Base-by-base conservation (phyloP, 148 eudicot species). In the Selenicereus undatus region DNA sequence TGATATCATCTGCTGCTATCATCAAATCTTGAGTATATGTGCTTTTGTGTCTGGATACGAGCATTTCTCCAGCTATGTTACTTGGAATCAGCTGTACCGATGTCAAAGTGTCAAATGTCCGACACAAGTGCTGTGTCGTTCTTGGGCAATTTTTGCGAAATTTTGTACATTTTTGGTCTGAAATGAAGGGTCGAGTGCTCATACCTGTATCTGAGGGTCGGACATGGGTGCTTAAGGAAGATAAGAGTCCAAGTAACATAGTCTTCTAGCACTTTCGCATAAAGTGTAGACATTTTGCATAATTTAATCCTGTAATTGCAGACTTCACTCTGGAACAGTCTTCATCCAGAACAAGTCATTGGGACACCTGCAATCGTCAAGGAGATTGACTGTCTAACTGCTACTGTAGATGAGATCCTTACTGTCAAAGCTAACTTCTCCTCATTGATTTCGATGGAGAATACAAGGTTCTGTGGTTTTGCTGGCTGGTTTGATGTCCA, bases 401-500 rank as follows among this genome's bases (percentile, higher is more conserved):
- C 89, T 32, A 96, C 93, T 11, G 91, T 94, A n/a, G 84, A 87
- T 75, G 99, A 94, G 74, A 88, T 94, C 81, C 89, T 84, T 71
- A 79, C 42, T 65, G 84, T 96, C 70, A 81, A 80, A 85, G 85
- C 97, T 48, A 84, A 82, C 17, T 27, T 96, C 82, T 84, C 90
- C 48, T 87, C 93, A 29, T 84, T 90, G 69, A 89, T 96, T 74
- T 75, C 81, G 51, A 85, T 80, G 78, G 92, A 88, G 72, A 81
- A 90, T 74, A 81, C 89, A 22, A 86, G 89, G 83, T 85, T 96
- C 50, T 87, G 95, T 75, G 99, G 99, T 21, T 94, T 91, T 85
- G 90, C 86, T 74, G 99, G 99, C 76, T 96, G 99, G 99, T 96
- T 96, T 89, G 99, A 96, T 86, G 99, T 96, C 78, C 99, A 94